A percentile compares a stretch with the other conserved stretches of the same genome.
phyloP scores from a whole-genome alignment of 1,139 yeast genomes.

The Suhomyces bolitotheri region DNA sequence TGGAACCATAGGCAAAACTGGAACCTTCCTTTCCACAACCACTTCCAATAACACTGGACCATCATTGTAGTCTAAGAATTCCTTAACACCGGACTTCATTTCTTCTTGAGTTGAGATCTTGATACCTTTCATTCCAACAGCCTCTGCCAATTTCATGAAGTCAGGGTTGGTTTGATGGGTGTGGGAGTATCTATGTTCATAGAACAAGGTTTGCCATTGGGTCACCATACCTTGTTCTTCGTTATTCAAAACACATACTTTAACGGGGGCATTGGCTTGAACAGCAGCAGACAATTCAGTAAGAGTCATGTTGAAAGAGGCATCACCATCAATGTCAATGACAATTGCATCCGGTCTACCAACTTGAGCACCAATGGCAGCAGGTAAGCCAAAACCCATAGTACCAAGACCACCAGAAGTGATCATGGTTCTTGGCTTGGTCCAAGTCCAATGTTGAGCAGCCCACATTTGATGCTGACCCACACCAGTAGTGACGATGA shows the following conservation, averaged over 20 bases:
- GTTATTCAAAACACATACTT: conserved; percentile 84
- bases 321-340: conserved; percentile 97
- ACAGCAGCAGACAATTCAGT: conserved; percentile 92
- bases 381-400: conserved; percentile 96
- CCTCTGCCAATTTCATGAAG: conserved; percentile 87
- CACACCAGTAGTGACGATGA: conserved; percentile 93
- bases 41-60: conserved; percentile 94
- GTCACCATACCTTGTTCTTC: conserved; percentile 99
- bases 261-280: conserved; percentile 88
- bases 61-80: conserved; percentile 66
- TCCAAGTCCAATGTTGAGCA: conserved; percentile 96
- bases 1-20: conserved; percentile 98
- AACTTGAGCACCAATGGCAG: conserved; percentile 97
- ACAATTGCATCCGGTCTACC: conserved; percentile 94
- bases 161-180: conserved; percentile 95
- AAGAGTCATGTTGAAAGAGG: conserved; percentile 95
- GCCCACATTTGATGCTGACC: conserved; percentile 99
- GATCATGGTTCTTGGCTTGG: conserved; percentile 84
- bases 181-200: conserved; percentile 94
- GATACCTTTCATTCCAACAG: conserved; percentile 89
- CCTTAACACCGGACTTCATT: conserved; percentile 49
- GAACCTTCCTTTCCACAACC: conserved; percentile 90
- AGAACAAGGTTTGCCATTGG: conserved; percentile 97
- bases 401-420: conserved; percentile 99
- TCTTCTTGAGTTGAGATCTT: conserved; percentile 71